These are phyloP conservation scores for Termitomyces heimii DNA, from an alignment of 768 basidiomycete genomes.

Conservation along the genomic window DNA sequence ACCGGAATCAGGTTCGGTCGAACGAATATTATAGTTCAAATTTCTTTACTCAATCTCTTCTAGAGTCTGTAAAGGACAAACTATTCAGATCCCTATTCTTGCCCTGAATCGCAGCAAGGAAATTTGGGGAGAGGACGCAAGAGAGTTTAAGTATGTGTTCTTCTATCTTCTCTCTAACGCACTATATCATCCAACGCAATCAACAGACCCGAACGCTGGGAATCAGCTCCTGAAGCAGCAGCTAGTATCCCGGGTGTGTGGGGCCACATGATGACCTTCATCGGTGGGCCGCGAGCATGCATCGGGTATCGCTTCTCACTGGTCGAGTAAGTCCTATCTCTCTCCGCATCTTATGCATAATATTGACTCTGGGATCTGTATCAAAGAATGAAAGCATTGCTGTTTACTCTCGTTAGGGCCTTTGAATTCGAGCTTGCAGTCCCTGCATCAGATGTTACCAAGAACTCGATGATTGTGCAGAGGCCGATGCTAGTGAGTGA, in stretches of 20 bases:
- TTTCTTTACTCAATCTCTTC: background rate
- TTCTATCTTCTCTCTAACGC: background rate
- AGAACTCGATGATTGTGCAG: slow-evolving; percentile 33
- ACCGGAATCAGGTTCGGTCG: slow-evolving; percentile 30
- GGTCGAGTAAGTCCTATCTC: slow-evolving; percentile 31
- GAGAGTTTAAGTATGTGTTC: slow-evolving; percentile 46
- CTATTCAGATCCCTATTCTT: slow-evolving; percentile 44
- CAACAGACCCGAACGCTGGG: slow-evolving; percentile 62
- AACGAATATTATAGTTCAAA: background rate
- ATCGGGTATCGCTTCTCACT: slow-evolving; percentile 65
- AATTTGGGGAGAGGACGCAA: slow-evolving; percentile 61
- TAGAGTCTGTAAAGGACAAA: slow-evolving; percentile 39
- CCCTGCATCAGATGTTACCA: slow-evolving; percentile 34
- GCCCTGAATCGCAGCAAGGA: slow-evolving; percentile 44
- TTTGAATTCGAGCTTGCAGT: slow-evolving; percentile 54
- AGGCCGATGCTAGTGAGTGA: slow-evolving; percentile 38
- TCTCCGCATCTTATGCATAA: too few species aligned
- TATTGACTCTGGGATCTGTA: background rate
- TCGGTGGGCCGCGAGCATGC: slow-evolving; percentile 60
- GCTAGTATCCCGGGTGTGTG: slow-evolving; percentile 52
- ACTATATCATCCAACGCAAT: slow-evolving; percentile 18
- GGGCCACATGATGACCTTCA: slow-evolving; percentile 54
- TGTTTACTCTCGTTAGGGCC: slow-evolving; percentile 46
- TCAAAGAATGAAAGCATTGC: slow-evolving; percentile 29
- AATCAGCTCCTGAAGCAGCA: slow-evolving; percentile 35